These are phyloP conservation scores for Polyplosphaeria fusca DNA, from an alignment of 495 filamentous ascomycete genomes.

Conservation along the genomic window DNA sequence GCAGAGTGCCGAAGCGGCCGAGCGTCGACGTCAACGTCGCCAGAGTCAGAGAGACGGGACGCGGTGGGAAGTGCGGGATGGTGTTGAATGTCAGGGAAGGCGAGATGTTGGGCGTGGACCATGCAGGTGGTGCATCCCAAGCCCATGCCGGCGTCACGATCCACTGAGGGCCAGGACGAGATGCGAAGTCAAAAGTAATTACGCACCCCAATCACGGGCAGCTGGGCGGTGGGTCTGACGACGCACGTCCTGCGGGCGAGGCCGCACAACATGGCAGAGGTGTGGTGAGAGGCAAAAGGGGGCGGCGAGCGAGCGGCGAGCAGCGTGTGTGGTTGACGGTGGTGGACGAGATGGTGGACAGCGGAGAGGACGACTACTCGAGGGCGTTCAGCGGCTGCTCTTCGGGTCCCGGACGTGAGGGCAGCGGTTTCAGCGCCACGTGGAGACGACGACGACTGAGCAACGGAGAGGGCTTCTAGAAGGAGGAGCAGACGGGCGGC, in stretches of 20 bases:
- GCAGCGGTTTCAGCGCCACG: background rate
- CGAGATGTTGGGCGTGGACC: background rate
- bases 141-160: constrained; percentile 5
- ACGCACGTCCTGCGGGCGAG: background rate
- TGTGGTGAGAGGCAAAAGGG: background rate
- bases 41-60: background rate
- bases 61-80: background rate
- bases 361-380: no score
- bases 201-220: constrained; percentile 8
- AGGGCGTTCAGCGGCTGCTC: background rate
- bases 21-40: constrained; percentile 8
- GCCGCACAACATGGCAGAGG: background rate
- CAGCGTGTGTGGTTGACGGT: no score
- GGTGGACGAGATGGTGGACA: no score
- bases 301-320: no score
- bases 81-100: background rate
- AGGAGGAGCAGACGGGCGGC: background rate
- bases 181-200: constrained; percentile 19
- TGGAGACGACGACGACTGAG: background rate
- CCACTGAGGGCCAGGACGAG: background rate
- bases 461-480: background rate
- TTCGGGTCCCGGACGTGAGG: background rate
- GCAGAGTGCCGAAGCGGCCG: constrained; percentile 21
- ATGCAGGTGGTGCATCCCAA: background rate
- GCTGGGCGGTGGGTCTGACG: constrained; percentile 4